Evolutionary conservation across 176 grass and related monocot species (phyloP).

Genomic region (Oryza coarctata): DNA sequence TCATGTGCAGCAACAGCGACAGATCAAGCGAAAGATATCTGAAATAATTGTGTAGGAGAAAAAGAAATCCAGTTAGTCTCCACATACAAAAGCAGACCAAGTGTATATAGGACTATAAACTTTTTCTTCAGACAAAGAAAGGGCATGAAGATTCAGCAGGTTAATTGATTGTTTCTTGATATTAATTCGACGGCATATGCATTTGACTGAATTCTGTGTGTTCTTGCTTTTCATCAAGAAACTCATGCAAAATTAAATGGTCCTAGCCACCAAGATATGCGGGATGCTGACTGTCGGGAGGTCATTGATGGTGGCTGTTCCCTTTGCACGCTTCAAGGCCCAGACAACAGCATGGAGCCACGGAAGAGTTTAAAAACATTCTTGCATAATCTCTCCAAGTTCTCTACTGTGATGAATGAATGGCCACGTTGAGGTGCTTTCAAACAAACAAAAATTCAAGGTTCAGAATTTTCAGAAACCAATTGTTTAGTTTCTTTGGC

Average conservation of each 20-base stretch:
- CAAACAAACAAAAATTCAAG: not conserved
- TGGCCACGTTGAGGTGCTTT: not conserved
- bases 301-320: constrained; percentile 1
- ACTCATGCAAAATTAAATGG: not conserved
- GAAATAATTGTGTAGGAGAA: constrained; percentile 4
- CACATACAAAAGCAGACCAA: not conserved
- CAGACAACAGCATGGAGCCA: not conserved
- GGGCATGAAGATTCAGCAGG: not conserved
- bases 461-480: not conserved
- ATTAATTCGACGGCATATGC: not conserved
- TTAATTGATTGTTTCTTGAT: not conserved
- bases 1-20: not conserved
- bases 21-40: not conserved
- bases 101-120: not conserved
- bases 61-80: not conserved
- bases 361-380: not conserved
- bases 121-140: not conserved
- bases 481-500: not conserved
- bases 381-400: not conserved
- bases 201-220: not conserved
- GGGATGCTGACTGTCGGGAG: not conserved
- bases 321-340: not conserved
- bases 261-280: not conserved
- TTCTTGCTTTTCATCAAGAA: not conserved
- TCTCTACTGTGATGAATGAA: not conserved